These are phyloP conservation scores for Spencermartinsiella ligniputridi DNA, from an alignment of 1,139 yeast species.

Conservation along the genomic window DNA sequence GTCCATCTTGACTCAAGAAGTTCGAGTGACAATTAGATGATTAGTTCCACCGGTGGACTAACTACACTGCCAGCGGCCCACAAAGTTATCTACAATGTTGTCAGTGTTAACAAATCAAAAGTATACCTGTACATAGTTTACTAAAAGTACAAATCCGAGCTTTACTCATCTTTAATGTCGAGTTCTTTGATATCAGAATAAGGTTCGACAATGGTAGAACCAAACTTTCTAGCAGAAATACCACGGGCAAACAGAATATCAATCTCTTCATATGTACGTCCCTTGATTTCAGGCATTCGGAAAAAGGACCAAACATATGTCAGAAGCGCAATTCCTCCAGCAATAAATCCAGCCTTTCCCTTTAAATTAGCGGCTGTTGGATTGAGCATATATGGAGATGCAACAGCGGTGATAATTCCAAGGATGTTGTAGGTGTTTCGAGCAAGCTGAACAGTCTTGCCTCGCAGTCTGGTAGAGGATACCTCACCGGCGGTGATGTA, in stretches of 20 bases:
- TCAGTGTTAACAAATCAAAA: too few relatives aligned
- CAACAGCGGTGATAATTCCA: slow-evolving; percentile 41
- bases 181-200: too few relatives aligned
- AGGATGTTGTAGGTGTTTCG: slow-evolving; percentile 42
- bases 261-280: slow-evolving; percentile 54
- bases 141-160: too few relatives aligned
- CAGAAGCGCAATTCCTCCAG: slow-evolving; percentile 44
- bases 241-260: slow-evolving; percentile 35
- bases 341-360: slow-evolving; percentile 54
- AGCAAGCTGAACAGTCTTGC: slow-evolving; percentile 51
- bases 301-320: slow-evolving; percentile 40
- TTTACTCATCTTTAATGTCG: too few relatives aligned
- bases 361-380: slow-evolving; percentile 52
- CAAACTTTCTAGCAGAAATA: slow-evolving; percentile 45
- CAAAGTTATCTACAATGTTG: too few relatives aligned
- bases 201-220: slow-evolving; percentile 30
- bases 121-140: too few relatives aligned
- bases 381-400: slow-evolving; percentile 53
- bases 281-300: slow-evolving; percentile 54
- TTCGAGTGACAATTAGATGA: too few relatives aligned
- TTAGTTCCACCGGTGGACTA: too few relatives aligned
- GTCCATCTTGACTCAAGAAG: too few relatives aligned
- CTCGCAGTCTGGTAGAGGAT: slow-evolving; percentile 43
- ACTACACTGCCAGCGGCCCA: too few relatives aligned
- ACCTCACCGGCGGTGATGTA: slow-evolving; percentile 44